These are phyloP conservation scores for Paecilomyces formosus DNA, from an alignment of 2,329 filamentous ascomycete species.

Conservation along the genomic window DNA sequence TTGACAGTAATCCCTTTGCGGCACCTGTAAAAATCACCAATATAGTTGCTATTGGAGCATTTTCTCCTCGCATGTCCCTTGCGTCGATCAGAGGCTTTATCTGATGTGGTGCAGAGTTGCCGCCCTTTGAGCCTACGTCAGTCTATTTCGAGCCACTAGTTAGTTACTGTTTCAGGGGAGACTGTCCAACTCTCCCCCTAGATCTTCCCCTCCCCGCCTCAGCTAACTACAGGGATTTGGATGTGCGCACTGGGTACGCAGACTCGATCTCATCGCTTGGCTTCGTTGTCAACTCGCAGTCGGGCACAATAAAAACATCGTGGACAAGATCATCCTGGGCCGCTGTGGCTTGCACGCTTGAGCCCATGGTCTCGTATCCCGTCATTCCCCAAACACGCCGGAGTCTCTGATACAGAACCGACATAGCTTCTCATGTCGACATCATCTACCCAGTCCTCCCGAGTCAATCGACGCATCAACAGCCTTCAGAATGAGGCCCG, in stretches of 20 bases:
- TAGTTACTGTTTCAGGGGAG: constrained; percentile 13
- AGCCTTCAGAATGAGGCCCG: constrained; percentile 38
- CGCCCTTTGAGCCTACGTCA: constrained; percentile 14
- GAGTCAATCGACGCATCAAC: constrained; percentile 40
- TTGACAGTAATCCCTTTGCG: neutral
- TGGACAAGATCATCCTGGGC: neutral
- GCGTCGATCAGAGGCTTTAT: neutral
- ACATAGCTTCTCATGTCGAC: constrained; percentile 35
- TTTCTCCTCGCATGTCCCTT: neutral
- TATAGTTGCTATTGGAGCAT: neutral
- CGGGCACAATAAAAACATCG: neutral
- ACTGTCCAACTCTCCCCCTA: constrained; percentile 10
- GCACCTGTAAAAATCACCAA: neutral
- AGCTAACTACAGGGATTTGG: neutral
- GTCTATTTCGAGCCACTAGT: constrained; percentile 6
- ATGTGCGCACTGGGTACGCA: neutral
- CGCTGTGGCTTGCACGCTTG: constrained; percentile 1
- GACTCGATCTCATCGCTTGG: neutral
- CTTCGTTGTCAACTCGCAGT: neutral
- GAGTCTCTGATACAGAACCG: constrained; percentile 14
- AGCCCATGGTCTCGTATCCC: constrained; percentile 28
- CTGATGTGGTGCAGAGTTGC: neutral
- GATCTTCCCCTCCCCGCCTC: constrained; percentile 1
- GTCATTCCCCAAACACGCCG: constrained; percentile 15
- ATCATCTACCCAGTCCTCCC: constrained; percentile 37